A percentile compares a stretch with the other conserved stretches of the same genome.
Conservation (phyloP, 192 early-diverging fungal species). For the Mortierella antarctica region DNA sequence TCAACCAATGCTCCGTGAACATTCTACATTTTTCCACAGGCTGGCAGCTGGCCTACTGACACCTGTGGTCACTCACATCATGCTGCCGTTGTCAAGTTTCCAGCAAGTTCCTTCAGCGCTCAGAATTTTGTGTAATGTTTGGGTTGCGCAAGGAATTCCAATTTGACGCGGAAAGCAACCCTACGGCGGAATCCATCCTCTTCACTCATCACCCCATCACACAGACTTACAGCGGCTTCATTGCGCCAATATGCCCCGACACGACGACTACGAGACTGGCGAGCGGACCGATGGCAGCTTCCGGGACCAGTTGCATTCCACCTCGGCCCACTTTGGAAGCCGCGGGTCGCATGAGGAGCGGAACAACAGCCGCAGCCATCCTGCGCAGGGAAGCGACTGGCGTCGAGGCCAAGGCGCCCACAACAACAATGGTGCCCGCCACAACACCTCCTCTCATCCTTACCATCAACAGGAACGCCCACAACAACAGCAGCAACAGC, state of each 20-base stretch:
- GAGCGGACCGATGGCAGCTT: not conserved
- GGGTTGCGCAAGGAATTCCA: no score
- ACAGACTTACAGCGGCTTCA: not conserved
- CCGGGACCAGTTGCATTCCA: not conserved
- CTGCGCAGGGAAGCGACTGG: not conserved
- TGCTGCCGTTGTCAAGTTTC: no score
- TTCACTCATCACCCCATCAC: not conserved
- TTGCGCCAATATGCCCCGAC: not conserved
- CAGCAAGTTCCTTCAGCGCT: no score
- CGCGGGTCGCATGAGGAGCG: no score
- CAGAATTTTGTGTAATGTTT: no score
- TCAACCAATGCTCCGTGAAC: no score
- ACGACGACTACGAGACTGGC: constrained; percentile 1
- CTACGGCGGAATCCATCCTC: not conserved
- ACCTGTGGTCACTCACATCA: no score
- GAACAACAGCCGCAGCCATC: no score
- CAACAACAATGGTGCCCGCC: not conserved
- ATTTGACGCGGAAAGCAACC: no score
- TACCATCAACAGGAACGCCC: not conserved
- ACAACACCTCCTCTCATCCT: not conserved
- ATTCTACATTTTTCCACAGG: no score
- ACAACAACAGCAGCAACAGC: not conserved
- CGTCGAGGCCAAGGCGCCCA: not conserved
- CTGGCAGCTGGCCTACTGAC: no score
- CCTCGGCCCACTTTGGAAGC: no score